Percentiles rank a stretch among this genome's conserved stretches.
Conservation (phyloP, 2,329 filamentous ascomycete species). For the Apiospora sp. region DNA sequence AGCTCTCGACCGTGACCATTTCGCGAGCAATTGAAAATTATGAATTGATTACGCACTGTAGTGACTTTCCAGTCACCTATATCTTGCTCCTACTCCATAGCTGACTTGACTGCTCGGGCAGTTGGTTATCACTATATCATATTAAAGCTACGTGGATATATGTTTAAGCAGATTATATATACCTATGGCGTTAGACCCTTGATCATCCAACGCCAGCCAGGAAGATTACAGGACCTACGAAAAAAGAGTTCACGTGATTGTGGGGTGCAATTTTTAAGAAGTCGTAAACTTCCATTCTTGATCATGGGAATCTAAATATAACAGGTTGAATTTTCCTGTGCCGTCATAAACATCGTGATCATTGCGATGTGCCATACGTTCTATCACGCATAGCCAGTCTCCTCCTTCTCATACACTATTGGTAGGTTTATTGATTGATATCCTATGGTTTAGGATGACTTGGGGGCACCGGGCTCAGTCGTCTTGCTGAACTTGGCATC, state of each 20-base stretch:
- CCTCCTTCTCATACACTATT: conserved; percentile 24
- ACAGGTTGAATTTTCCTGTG: background rate
- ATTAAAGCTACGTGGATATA: too few species aligned
- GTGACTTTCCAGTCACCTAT: too few species aligned
- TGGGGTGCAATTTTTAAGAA: background rate
- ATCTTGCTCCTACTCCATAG: too few species aligned
- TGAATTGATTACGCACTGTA: background rate
- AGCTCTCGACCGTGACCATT: background rate
- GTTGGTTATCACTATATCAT: too few species aligned
- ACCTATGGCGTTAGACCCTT: too few species aligned
- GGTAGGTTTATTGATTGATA: background rate
- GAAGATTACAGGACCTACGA: too few species aligned
- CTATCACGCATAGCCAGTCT: background rate
- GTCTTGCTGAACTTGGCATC: conserved; percentile 68
- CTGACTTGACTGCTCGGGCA: too few species aligned
- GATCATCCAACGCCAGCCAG: too few species aligned
- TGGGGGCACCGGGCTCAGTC: background rate
- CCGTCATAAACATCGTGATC: conserved; percentile 22
- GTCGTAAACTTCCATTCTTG: background rate
- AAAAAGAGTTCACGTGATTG: too few species aligned
- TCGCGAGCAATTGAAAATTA: background rate
- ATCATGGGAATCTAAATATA: conserved; percentile 19
- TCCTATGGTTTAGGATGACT: background rate
- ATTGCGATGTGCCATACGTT: conserved; percentile 18
- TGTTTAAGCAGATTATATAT: too few species aligned